Conservation (phyloP, 1,139 yeast genomes). For the Candida freyschussii region DNA sequence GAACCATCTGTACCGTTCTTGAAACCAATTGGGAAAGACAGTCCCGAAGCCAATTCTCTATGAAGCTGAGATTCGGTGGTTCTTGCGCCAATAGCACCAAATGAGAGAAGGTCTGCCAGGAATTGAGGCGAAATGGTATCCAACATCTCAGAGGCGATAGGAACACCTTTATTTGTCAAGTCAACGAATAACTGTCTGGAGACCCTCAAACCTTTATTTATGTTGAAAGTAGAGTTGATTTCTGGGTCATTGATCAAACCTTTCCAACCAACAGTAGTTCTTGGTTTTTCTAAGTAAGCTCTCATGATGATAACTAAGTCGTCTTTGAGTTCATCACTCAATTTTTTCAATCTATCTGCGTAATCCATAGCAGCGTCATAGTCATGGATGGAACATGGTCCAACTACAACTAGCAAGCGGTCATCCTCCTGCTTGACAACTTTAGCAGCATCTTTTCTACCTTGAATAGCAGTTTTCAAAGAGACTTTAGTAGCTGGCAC, state of each 20-base stretch:
- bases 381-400: slow-evolving; percentile 97
- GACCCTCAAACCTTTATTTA: slow-evolving; percentile 88
- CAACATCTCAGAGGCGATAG: slow-evolving; percentile 96
- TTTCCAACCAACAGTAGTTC: slow-evolving; percentile 99
- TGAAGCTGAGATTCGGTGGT: slow-evolving; percentile 98
- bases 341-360: slow-evolving; percentile 61
- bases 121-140: slow-evolving; percentile 98
- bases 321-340: slow-evolving; percentile 62
- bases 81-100: slow-evolving; percentile 99
- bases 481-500: slow-evolving; percentile 62
- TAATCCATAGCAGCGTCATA: slow-evolving; percentile 85
- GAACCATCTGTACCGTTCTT: slow-evolving; percentile 98
- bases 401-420: slow-evolving; percentile 77
- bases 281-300: slow-evolving; percentile 96
- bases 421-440: slow-evolving; percentile 74
- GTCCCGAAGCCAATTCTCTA: slow-evolving; percentile 94
- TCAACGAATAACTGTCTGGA: slow-evolving; percentile 84
- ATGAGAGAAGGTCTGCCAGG: slow-evolving; percentile 82
- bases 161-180: slow-evolving; percentile 71
- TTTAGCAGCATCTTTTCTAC: slow-evolving; percentile 70
- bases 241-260: slow-evolving; percentile 97
- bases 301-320: slow-evolving; percentile 90
- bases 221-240: slow-evolving; percentile 85
- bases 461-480: slow-evolving; percentile 64
- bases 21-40: slow-evolving; percentile 97